Conservation (phyloP, 1,284 basidiomycete genomes). For the Caloboletus inedulis region DNA sequence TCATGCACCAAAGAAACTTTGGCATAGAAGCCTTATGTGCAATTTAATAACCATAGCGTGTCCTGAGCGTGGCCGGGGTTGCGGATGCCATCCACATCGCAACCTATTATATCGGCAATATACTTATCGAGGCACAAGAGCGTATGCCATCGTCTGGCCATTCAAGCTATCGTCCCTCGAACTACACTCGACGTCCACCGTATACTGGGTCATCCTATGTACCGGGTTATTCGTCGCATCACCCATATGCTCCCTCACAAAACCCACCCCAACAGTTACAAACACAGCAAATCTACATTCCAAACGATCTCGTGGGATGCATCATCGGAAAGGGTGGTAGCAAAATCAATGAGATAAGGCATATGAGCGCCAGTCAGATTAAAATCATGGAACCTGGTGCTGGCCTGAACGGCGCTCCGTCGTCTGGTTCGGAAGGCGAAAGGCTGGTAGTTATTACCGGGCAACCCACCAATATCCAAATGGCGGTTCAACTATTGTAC, state of each 20-base stretch:
- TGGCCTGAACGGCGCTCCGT: conserved; percentile 61
- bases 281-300: conserved; percentile 98
- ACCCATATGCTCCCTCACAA: conserved; percentile 42
- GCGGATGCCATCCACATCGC: conserved; percentile 99
- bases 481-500: conserved; percentile 93
- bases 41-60: conserved; percentile 56
- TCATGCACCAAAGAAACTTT: conserved; percentile 16
- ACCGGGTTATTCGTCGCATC: conserved; percentile 52
- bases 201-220: conserved; percentile 69
- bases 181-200: conserved; percentile 49
- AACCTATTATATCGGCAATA: conserved; percentile 98
- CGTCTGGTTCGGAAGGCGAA: conserved; percentile 76
- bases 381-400: conserved; percentile 98
- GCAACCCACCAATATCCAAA: conserved; percentile 90
- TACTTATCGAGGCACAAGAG: conserved; percentile 93
- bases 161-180: conserved; percentile 56
- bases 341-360: conserved; percentile 99
- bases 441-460: conserved; percentile 93
- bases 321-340: conserved; percentile 98
- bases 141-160: conserved; percentile 64
- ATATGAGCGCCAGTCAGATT: conserved; percentile 91
- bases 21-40: conserved; percentile 9
- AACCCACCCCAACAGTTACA: conserved; percentile 65
- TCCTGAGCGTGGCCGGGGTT: conserved; percentile 95
- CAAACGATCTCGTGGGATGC: conserved; percentile 95